Evolutionary conservation across 495 filamentous ascomycete species (phyloP).

Genomic region (Talaromyces adpressus): DNA sequence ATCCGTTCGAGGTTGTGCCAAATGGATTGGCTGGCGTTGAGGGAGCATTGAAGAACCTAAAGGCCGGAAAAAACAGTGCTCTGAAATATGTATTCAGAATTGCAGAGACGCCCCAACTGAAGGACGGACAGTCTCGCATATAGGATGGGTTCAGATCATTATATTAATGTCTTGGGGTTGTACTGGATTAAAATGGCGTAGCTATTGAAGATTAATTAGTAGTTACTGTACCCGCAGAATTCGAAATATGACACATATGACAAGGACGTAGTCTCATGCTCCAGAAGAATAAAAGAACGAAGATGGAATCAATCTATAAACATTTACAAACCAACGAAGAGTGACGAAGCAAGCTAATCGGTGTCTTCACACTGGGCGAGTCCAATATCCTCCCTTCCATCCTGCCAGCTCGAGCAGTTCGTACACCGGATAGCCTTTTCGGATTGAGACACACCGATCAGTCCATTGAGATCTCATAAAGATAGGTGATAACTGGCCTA

Average conservation of each 20-base stretch:
- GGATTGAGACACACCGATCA: not conserved
- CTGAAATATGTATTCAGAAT: slow-evolving; percentile 66
- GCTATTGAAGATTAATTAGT: not conserved
- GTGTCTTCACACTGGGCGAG: not conserved
- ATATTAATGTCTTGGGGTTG: not conserved
- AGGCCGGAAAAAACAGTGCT: slow-evolving; percentile 56
- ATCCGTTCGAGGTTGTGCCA: slow-evolving; percentile 54
- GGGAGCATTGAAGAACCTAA: slow-evolving; percentile 43
- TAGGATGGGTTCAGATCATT: not conserved
- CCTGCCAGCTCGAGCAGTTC: slow-evolving; percentile 71
- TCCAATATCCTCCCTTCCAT: slow-evolving; percentile 58
- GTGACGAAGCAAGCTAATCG: not conserved
- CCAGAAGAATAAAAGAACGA: not conserved
- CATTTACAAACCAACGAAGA: not conserved
- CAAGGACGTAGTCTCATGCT: not conserved
- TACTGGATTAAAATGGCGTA: not conserved
- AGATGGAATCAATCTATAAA: not conserved
- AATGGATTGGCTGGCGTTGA: slow-evolving; percentile 55
- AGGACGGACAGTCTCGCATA: slow-evolving; percentile 23
- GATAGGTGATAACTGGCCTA: slow-evolving; percentile 18
- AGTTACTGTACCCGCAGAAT: not conserved
- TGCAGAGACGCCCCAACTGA: slow-evolving; percentile 52
- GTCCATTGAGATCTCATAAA: not conserved
- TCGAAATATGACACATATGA: no score
- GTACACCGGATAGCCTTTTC: slow-evolving; percentile 54